A percentile compares a stretch with the other conserved stretches of the same genome.
Conservation (phyloP, 345 rosid genomes). For the Anastatica hierochuntica region DNA sequence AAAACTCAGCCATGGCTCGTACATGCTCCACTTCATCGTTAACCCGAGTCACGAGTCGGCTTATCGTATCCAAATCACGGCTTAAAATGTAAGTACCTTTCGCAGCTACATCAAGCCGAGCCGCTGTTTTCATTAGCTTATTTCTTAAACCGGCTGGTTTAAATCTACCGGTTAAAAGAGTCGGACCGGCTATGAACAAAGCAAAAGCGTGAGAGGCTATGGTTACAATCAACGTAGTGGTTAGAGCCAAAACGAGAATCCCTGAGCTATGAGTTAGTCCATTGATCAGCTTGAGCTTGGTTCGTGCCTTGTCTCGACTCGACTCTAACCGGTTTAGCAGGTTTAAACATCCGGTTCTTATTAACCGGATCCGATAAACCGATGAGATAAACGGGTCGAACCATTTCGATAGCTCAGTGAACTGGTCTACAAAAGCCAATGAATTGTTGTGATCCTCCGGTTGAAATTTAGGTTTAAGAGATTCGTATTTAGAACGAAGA, state of each 20-base stretch:
- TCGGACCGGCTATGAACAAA: conserved; percentile 52
- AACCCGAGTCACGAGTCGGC: conserved; percentile 48
- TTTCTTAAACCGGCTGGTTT: conserved; percentile 30
- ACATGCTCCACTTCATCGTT: conserved; percentile 58
- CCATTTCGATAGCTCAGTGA: too few species aligned
- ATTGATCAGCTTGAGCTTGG: conserved; percentile 31
- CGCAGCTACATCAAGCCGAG: conserved; percentile 62
- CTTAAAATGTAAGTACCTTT: conserved; percentile 70
- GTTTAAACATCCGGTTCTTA: conserved; percentile 31
- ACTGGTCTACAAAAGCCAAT: not conserved
- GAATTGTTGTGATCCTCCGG: not conserved
- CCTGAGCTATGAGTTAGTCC: conserved; percentile 48
- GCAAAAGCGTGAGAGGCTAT: conserved; percentile 66
- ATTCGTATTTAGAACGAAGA: conserved; percentile 30
- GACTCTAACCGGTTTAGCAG: conserved; percentile 48
- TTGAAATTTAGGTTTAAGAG: conserved; percentile 26
- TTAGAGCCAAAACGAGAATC: conserved; percentile 42
- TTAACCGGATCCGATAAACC: conserved; percentile 24
- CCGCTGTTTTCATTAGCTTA: conserved; percentile 29
- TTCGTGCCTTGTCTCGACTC: conserved; percentile 36
- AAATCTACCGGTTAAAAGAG: conserved; percentile 29
- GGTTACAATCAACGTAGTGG: conserved; percentile 48
- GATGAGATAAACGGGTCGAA: conserved; percentile 29
- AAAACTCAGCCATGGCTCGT: conserved; percentile 37
- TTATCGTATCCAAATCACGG: conserved; percentile 62